Percentiles rank a stretch among this genome's conserved stretches.
Conservation (phyloP, 192 early-diverging fungal species). For the Kickxella alabastrina region DNA sequence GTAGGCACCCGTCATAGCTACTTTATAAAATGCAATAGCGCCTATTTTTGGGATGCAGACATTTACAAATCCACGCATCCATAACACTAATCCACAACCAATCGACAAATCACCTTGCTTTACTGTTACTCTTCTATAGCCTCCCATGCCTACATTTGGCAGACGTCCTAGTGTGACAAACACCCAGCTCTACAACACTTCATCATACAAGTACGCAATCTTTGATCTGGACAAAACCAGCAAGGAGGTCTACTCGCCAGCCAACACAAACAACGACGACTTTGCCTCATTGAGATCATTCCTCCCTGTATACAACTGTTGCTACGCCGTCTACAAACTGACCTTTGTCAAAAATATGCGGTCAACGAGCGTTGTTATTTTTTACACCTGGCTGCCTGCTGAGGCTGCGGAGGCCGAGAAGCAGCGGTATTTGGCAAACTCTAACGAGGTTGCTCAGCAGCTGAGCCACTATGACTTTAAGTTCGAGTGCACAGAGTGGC, state of each 20-base stretch:
- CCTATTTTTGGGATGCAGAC: too few species aligned
- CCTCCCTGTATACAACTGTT: conserved; percentile 12
- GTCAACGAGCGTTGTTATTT: conserved; percentile 5
- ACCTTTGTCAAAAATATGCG: conserved; percentile 14
- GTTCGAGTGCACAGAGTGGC: conserved; percentile 14
- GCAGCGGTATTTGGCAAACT: conserved; percentile 5
- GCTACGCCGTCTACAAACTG: conserved; percentile 17
- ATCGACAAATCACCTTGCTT: too few species aligned
- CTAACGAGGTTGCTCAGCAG: neutral
- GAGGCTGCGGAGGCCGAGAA: conserved; percentile 8
- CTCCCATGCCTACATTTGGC: conserved; percentile 5
- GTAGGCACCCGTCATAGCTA: too few species aligned
- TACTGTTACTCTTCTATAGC: too few species aligned
- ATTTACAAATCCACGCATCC: too few species aligned
- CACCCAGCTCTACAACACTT: conserved; percentile 6
- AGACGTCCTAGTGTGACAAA: neutral
- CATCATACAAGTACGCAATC: conserved; percentile 17
- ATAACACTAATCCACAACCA: too few species aligned
- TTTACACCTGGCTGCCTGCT: conserved; percentile 18
- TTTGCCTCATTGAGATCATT: conserved; percentile 9
- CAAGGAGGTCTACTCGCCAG: conserved; percentile 3
- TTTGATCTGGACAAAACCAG: conserved; percentile 7
- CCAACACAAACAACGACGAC: conserved; percentile 8
- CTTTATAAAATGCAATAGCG: too few species aligned
- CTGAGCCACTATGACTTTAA: conserved; percentile 17